A percentile compares a stretch with the other conserved stretches of the same genome.
Conservation (phyloP, 2,329 filamentous ascomycete species). For the Trichothecium roseum region DNA sequence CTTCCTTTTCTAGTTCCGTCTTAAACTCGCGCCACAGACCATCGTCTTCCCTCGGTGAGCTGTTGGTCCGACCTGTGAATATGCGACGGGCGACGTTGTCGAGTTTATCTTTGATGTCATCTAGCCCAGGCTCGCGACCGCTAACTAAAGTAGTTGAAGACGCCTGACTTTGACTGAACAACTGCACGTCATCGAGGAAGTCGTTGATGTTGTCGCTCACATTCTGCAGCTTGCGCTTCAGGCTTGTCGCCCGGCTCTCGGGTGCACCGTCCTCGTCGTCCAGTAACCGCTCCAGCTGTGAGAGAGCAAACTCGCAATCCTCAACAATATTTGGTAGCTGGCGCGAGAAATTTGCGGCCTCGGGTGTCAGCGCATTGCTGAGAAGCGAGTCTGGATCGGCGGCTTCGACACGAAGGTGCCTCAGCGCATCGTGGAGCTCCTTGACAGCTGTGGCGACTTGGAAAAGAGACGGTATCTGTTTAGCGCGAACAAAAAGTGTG, state of each 20-base stretch:
- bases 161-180: constrained; percentile 25
- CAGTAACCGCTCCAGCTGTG: constrained; percentile 42
- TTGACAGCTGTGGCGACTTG: constrained; percentile 39
- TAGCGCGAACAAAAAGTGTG: constrained; percentile 43
- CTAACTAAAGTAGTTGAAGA: constrained; percentile 21
- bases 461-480: constrained; percentile 35
- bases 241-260: constrained; percentile 24
- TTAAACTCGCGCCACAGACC: constrained; percentile 49
- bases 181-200: constrained; percentile 47
- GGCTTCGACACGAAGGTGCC: constrained; percentile 47
- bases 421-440: constrained; percentile 43
- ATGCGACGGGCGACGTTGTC: constrained; percentile 45
- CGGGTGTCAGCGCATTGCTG: constrained; percentile 20
- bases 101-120: constrained; percentile 49
- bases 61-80: constrained; percentile 29
- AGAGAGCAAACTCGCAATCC: constrained; percentile 44
- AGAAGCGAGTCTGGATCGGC: constrained; percentile 46
- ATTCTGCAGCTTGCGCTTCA: constrained; percentile 35
- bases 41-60: constrained; percentile 32
- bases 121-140: constrained; percentile 30
- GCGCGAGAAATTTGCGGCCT: constrained; percentile 31
- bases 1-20: constrained; percentile 45
- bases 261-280: constrained; percentile 35
- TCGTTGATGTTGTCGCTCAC: constrained; percentile 43
- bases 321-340: constrained; percentile 42